Base-by-base conservation (phyloP, 768 basidiomycete genomes). In the Suillus paluster region DNA sequence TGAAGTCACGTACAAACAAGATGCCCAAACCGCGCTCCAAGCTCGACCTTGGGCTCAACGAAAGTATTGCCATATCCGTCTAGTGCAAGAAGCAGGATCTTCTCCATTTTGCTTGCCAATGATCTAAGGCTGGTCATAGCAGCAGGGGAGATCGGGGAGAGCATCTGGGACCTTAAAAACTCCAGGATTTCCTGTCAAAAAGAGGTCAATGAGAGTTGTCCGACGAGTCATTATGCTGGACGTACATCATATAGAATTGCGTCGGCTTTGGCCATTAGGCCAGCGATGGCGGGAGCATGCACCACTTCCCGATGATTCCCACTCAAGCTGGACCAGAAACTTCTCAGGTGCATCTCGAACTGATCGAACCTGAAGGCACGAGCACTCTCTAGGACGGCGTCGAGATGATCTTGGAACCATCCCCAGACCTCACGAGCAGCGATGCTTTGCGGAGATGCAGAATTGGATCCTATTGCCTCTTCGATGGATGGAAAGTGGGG, bases 341-440 rank as follows among this genome's bases (percentile, higher is more conserved):
- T 84, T 52, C 94, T 86, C 48, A 95, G 76, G 69, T 93, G 86
- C 78, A 94, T 85, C 74, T 96, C 94, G 70, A 95, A 95, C 75
- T 94, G 91, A 75, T 96, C 94, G 68, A 94, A 92, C 42, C 92
- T 84, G 79, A 89, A 91, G 19, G 84, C 79, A 59, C 91, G 80
- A 46, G 94, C 86, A 67, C 85, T 89, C 66, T 94, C 91, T 36
- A 95, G 77, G 52, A 96, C 81, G 1, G 88, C 80, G 75, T 96
- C 93, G 63, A 95, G 81, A 79, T 97, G 95, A 61, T 94, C 90
- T 74, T 92, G 90, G 81, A 97, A 97, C 89, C 92, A 93, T 34
- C 81, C 84, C 95, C 95, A 97, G 7, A 94, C 91, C 74, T 93
- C 92, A 66, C 91, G 86, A 33, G 91, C 94, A 63, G 89, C 88